Evolutionary conservation across 1,284 basidiomycete species (phyloP), one percentile per base, ranked within the genome.

Genomic region (Trametes hirsuta): DNA sequence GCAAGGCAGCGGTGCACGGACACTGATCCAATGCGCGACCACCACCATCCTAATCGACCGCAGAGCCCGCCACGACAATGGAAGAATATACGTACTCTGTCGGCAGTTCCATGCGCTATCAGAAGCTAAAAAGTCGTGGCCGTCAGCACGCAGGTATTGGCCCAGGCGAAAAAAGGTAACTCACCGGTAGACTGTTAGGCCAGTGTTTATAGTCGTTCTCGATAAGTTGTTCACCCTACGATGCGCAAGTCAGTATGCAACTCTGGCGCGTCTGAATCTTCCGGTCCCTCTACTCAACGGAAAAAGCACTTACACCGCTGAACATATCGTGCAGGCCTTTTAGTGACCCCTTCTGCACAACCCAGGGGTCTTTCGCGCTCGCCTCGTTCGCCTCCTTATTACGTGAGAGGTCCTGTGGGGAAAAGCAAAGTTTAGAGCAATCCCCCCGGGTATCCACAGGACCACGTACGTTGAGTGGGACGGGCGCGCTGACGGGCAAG

Each of bases 251-350:
- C 24, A 36, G 24, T 34, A 25, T 12, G 37, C 24, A 37, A 35
- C 25, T n/a, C 35, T 37, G 2, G 10, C 9, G 36, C n/a, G 22
- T 22, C 35, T 37, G 22, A 46, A 2, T 14, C 15, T 36, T 56
- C 50, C 6, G 58, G 35, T 50, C 0, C 30, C 8, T 1, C 1
- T 30, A 30, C 2, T 1, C 30, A 30, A 30, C 8, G 1, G 0
- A 52, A 41, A 41, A 37, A 44, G 21, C 6, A 65, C 79, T 46
- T 68, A 85, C 93, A 49, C 87, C 83, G 40, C 77, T 77, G 45
- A 96, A 73, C 86, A 96, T 95, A 65, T 93, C 93, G 51, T 80
- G 76, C 25, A 94, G 66, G 2, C 87, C 86, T 51, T 78, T 81
- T 36, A 93, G 77, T 8, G 87, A 85, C 25, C 87, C 93, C 30